Evolutionary conservation across 768 basidiomycete genomes (phyloP).

Genomic region (Tylopilus subfusipes): DNA sequence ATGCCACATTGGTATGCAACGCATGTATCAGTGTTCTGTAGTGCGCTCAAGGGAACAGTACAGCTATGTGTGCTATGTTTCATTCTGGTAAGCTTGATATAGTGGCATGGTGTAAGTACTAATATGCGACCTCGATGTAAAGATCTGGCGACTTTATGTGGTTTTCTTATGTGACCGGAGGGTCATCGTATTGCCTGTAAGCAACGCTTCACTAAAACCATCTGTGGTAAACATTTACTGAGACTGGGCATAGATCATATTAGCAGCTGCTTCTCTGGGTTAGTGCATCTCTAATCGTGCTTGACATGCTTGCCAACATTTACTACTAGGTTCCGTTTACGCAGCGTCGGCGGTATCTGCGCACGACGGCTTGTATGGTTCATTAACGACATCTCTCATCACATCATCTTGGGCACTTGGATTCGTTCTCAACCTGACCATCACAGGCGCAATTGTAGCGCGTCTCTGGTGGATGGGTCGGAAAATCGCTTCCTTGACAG

Average conservation of each 20-base stretch:
- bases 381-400: background rate
- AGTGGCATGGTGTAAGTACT: too few relatives aligned
- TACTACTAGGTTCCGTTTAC: background rate
- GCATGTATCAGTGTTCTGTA: too few relatives aligned
- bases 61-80: too few relatives aligned
- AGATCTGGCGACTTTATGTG: too few relatives aligned
- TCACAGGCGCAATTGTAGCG: background rate
- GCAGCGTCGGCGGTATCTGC: background rate
- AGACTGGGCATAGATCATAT: background rate
- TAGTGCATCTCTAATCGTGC: background rate
- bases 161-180: too few relatives aligned
- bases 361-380: background rate
- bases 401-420: background rate
- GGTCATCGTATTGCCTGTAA: background rate
- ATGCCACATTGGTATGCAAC: too few relatives aligned
- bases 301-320: background rate
- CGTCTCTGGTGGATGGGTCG: background rate
- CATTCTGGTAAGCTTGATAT: too few relatives aligned
- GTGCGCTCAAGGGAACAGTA: too few relatives aligned
- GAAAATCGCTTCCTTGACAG: background rate
- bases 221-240: background rate
- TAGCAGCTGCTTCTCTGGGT: background rate
- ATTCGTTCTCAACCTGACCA: background rate
- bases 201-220: background rate
- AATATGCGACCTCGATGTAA: too few relatives aligned